Base-by-base conservation (phyloP, 495 filamentous ascomycete species). In the Aspergillus funiculosus region DNA sequence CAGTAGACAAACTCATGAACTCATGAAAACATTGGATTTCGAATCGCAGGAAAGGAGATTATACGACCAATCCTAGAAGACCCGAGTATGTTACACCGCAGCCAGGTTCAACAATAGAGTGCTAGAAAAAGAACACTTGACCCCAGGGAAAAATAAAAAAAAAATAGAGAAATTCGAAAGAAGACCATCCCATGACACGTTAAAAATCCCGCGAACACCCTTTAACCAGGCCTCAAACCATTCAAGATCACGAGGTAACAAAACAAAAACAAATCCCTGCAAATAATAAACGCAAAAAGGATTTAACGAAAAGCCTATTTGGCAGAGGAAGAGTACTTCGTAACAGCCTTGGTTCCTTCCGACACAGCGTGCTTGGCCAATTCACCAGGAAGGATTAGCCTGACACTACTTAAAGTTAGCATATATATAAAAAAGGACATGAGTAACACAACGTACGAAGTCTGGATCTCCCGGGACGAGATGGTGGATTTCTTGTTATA, bases 401-500 rank as follows among this genome's bases (percentile, higher is more conserved):
- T 84, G 54, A 98, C 92, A 52, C 80, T 83, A 53, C 0, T 38
- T 15, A 13, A 22, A 2, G 21, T 52, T 35, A 52, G 53, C 59
- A 57, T 54, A 56, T 37, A 4, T 9, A 0, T 15, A 26, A 11
- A 18, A 21, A 20, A 1, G 10, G 20, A 15, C 39, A 37, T 10
- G 25, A 3, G 18, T 4, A 10, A 17, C n/a, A 11, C 2, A 5
- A 75, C 80, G 51, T 71, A 83, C 74, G 92, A 98, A 57, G 92
- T 98, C 81, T 98, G 92, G 66, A 98, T 98, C 75, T 98, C 92
- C 66, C 92, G 85, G 52, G 91, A 95, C 18, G 92, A 97, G 76
- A 98, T 98, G 72, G 92, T 98, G 34, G 91, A 96, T 80, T 98
- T 98, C 86, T 98, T 98, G 84, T 98, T 98, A 79, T 98, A 98